Evolutionary conservation across 352 stramenopile genomes (phyloP).

Genomic region (Phytophthora brassicae): DNA sequence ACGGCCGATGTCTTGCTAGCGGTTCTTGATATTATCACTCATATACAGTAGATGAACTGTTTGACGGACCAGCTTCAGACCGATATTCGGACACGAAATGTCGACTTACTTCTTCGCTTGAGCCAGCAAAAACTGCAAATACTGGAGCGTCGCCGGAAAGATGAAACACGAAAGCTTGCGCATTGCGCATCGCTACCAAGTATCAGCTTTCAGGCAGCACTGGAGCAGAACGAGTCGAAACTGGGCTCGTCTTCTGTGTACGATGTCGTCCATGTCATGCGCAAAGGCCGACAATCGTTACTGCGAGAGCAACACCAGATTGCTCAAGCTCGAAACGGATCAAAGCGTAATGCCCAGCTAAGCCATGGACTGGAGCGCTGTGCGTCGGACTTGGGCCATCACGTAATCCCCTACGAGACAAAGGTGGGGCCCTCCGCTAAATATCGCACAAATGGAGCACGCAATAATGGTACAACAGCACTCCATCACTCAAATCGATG

Average conservation of each 20-base stretch:
- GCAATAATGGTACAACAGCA: not conserved
- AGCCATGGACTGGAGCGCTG: constrained; percentile 16
- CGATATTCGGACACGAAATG: constrained; percentile 30
- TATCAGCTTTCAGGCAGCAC: constrained; percentile 1
- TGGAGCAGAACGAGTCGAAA: constrained; percentile 3
- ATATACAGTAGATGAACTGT: not conserved
- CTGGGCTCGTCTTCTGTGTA: constrained; percentile 22
- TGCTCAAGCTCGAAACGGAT: not conserved
- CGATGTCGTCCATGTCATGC: constrained; percentile 37
- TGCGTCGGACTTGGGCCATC: constrained; percentile 19
- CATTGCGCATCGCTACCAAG: constrained; percentile 20
- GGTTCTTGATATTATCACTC: not conserved
- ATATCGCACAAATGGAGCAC: constrained; percentile 1
- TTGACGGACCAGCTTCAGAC: constrained; percentile 28
- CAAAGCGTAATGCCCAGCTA: constrained; percentile 3
- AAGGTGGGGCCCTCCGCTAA: constrained; percentile 6
- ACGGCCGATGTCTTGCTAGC: not conserved
- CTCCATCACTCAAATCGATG: constrained; percentile 7
- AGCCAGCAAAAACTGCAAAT: constrained; percentile 32
- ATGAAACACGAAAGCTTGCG: constrained; percentile 14
- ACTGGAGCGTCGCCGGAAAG: constrained; percentile 21
- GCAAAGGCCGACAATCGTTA: constrained; percentile 32
- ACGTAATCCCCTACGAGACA: constrained; percentile 12
- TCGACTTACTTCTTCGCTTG: constrained; percentile 23
- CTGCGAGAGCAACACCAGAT: constrained; percentile 14